phyloP scores from a whole-genome alignment of 1,139 yeast species.

The Saccharomyces pastorianus region DNA sequence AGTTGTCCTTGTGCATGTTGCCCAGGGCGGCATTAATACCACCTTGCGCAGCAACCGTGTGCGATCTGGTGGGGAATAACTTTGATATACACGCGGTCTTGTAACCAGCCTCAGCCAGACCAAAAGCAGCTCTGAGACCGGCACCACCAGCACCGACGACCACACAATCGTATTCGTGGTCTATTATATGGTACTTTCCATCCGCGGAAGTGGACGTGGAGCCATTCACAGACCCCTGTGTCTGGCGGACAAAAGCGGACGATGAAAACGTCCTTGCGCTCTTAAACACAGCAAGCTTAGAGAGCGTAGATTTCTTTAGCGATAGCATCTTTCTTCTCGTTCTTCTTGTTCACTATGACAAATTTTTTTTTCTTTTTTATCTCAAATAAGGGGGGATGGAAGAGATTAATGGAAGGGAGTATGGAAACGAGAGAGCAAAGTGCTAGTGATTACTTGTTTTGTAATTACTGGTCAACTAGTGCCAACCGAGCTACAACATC shows the following conservation, averaged over 20 bases:
- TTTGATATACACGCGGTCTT: conserved; percentile 97
- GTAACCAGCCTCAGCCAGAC: conserved; percentile 93
- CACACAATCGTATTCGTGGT: conserved; percentile 95
- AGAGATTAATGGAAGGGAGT: not conserved
- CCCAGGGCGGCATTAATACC: conserved; percentile 97
- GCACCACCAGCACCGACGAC: conserved; percentile 99
- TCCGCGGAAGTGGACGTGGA: conserved; percentile 2
- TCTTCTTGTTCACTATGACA: not conserved
- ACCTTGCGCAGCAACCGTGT: conserved; percentile 99
- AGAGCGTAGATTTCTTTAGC: not conserved
- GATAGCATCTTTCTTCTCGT: not conserved
- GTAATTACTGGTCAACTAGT: not conserved
- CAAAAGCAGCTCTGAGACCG: conserved; percentile 96
- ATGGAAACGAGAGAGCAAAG: not conserved
- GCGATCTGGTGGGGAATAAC: conserved; percentile 96
- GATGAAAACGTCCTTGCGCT: not conserved
- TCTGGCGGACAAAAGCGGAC: not conserved
- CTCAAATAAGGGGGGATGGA: not conserved
- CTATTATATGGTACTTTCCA: conserved; percentile 82
- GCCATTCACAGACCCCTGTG: not conserved
- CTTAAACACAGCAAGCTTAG: not conserved
- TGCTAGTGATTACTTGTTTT: not conserved
- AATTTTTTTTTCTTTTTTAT: not conserved
- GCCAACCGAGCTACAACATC: not conserved
- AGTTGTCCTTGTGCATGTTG: conserved; percentile 95